Evolutionary conservation across 768 basidiomycete genomes (phyloP).

Genomic region (Nevesoporus exiguus): DNA sequence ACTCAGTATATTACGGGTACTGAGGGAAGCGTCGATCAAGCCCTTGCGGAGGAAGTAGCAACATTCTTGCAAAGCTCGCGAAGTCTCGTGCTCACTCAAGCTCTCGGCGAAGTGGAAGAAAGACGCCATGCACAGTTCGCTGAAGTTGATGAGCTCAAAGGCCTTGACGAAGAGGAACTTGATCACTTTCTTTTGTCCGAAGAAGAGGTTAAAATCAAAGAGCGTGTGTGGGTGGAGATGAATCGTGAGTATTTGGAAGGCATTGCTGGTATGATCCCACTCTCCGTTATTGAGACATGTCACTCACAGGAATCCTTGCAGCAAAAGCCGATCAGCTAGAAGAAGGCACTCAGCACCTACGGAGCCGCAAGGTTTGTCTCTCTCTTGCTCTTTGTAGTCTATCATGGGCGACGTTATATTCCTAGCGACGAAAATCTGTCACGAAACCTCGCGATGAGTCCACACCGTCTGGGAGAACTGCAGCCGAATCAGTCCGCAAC

Average conservation of each 20-base stretch:
- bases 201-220: conserved; percentile 81
- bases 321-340: conserved; percentile 65
- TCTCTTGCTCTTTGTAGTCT: conserved; percentile 22
- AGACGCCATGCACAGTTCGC: conserved; percentile 52
- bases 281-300: conserved; percentile 23
- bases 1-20: conserved; percentile 34
- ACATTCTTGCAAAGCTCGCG: conserved; percentile 60
- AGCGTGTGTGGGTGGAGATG: conserved; percentile 91
- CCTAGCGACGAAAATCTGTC: conserved; percentile 64
- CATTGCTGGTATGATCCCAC: conserved; percentile 55
- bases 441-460: conserved; percentile 71
- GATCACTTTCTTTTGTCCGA: conserved; percentile 74
- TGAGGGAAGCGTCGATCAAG: conserved; percentile 60
- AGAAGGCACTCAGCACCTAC: conserved; percentile 38
- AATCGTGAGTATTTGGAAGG: conserved; percentile 89
- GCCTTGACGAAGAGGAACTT: conserved; percentile 89
- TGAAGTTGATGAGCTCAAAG: conserved; percentile 57
- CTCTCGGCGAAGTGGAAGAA: conserved; percentile 66
- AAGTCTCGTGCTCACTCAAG: conserved; percentile 54
- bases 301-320: conserved; percentile 46
- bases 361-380: conserved; percentile 76
- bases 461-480: conserved; percentile 42
- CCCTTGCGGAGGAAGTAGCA: conserved; percentile 67
- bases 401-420: conserved; percentile 4
- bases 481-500: conserved; percentile 34